Evolutionary conservation across 2,329 filamentous ascomycete species (phyloP), one percentile per base, ranked within the genome.

Genomic region (Fusarium miscanthi): DNA sequence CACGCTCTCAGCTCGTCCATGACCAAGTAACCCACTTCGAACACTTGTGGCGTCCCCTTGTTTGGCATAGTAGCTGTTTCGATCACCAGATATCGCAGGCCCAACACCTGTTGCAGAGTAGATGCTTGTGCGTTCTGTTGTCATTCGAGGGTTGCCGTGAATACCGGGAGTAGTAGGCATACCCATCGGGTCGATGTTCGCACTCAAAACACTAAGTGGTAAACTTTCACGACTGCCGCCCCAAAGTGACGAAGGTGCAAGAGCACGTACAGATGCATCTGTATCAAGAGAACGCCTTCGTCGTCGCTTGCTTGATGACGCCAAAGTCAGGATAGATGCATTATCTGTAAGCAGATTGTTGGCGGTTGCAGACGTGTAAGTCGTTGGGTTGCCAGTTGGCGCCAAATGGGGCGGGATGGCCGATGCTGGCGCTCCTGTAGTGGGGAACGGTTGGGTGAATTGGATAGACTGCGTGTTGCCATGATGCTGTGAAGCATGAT

Each of bases 271-370:
- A 0, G 93, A 95, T 9, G 94, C 94, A 79, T 96, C 93, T 0
- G 94, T 96, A 80, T 96, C 94, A 82, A 95, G 90, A 35, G 93
- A 95, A 67, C 93, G 89, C 53, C 93, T 89, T 40, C 94, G 90
- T 33, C 91, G 88, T 41, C 92, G 89, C 82, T 95, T 94, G 72
- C 92, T 94, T 0, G 93, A 95, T 8, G 93, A 95, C 5, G 94
- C 94, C 19, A 97, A 86, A 0, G 94, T 97, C 67, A 97, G 83
- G 74, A 97, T 95, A 31, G 93, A 95, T 27, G 94, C 94, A 79
- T 97, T 94, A 80, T 97, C 94, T 3, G 92, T 94, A 38, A 95
- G 85, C 10, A 95, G 87, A 76, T 93, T 94, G 81, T 95, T 94
- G 58, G 93, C 93, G 0, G 92, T 95, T 4, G 93, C 93, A n/a